Percentiles rank a stretch among this genome's conserved stretches.
Conservation (phyloP, 192 early-diverging fungal genomes). For the Linnemannia elongata region DNA sequence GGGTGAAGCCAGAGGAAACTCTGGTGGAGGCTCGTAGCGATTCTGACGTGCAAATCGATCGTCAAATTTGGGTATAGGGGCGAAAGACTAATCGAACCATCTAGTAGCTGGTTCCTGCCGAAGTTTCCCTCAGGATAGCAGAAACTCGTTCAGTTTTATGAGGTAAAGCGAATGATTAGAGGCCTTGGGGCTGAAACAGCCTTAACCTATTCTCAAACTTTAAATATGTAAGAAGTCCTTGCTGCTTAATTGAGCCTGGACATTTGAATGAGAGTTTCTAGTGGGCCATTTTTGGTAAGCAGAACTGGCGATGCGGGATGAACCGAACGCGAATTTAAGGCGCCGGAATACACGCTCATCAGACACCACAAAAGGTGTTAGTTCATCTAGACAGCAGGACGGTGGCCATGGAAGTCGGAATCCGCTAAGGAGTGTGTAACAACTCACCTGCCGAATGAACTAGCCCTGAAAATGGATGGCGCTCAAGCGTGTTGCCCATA, state of each 20-base stretch:
- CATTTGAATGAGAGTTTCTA: slow-evolving; percentile 83
- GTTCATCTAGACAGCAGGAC: slow-evolving; percentile 87
- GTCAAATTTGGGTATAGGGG: slow-evolving; percentile 86
- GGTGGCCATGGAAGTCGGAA: slow-evolving; percentile 89
- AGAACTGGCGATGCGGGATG: slow-evolving; percentile 92
- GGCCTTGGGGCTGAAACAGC: slow-evolving; percentile 80
- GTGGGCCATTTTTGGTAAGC: slow-evolving; percentile 94
- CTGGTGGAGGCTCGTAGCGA: slow-evolving; percentile 83
- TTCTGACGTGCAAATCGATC: slow-evolving; percentile 85
- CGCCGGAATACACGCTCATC: slow-evolving; percentile 79
- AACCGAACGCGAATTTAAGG: slow-evolving; percentile 86
- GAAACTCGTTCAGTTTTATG: slow-evolving; percentile 85
- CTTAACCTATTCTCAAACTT: slow-evolving; percentile 90
- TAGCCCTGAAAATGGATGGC: slow-evolving; percentile 61
- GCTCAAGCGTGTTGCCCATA: slow-evolving; percentile 85
- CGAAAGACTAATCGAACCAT: slow-evolving; percentile 90
- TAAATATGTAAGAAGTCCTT: slow-evolving; percentile 83
- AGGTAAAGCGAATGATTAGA: slow-evolving; percentile 89
- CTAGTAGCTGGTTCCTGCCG: slow-evolving; percentile 89
- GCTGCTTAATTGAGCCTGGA: slow-evolving; percentile 80
- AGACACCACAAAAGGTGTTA: slow-evolving; percentile 88
- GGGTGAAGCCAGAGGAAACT: slow-evolving; percentile 86
- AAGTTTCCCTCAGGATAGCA: slow-evolving; percentile 89
- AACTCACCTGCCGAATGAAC: slow-evolving; percentile 72
- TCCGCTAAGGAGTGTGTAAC: slow-evolving; percentile 84